A percentile compares a stretch with the other conserved stretches of the same genome.
These are phyloP conservation scores for Pichia sp. DNA, from an alignment of 1,139 yeast species.

Conservation along the genomic window DNA sequence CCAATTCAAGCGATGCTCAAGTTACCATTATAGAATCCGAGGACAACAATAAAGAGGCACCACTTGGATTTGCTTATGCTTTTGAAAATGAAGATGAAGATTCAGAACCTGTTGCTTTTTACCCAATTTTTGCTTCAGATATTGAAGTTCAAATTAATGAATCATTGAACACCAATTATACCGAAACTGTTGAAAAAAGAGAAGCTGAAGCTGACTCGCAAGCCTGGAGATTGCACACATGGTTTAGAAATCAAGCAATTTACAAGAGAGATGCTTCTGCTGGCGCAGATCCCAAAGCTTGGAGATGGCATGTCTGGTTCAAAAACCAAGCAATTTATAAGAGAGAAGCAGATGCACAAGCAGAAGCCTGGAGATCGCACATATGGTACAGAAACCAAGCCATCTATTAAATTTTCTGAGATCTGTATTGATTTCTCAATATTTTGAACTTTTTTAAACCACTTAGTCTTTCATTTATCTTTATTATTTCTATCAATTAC, in stretches of 20 bases:
- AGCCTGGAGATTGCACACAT: slow-evolving; percentile 7
- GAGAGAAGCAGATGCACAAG: slow-evolving; percentile 17
- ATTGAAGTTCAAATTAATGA: slow-evolving; percentile 3
- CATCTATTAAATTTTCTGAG: slow-evolving; percentile 3
- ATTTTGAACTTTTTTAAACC: neutral
- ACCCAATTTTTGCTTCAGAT: slow-evolving; percentile 17
- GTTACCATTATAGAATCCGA: slow-evolving; percentile 8
- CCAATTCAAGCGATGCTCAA: neutral
- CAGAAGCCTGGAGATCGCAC: slow-evolving; percentile 11
- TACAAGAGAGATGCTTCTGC: slow-evolving; percentile 15
- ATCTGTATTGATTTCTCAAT: neutral
- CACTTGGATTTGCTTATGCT: slow-evolving; percentile 8
- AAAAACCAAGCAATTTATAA: slow-evolving; percentile 18
- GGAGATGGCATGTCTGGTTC: slow-evolving; percentile 10
- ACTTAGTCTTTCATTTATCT: neutral
- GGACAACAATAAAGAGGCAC: slow-evolving; percentile 12
- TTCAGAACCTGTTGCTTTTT: slow-evolving; percentile 13
- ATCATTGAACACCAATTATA: slow-evolving; percentile 1
- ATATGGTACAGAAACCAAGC: slow-evolving; percentile 11
- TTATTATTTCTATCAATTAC: neutral
- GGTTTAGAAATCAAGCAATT: slow-evolving; percentile 13
- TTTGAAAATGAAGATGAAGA: slow-evolving; percentile 7
- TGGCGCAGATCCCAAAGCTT: slow-evolving; percentile 14
- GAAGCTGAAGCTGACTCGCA: slow-evolving; percentile 18
- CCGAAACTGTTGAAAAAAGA: slow-evolving; percentile 14